Conservation (phyloP, 768 basidiomycete species). For the Russula sp. region DNA sequence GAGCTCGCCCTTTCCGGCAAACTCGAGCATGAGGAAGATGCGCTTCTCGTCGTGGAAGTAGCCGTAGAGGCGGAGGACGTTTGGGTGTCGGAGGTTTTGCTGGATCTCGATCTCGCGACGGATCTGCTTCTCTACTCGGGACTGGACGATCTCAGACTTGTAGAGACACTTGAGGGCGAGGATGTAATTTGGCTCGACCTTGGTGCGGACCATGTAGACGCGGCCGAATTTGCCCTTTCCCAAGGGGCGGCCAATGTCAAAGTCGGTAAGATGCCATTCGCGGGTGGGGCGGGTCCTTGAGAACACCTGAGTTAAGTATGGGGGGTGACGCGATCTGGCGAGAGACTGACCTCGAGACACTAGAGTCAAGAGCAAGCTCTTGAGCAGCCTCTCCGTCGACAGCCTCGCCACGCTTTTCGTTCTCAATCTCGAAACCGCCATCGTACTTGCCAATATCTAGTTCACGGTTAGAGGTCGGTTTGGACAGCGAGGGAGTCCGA, state of each 20-base stretch:
- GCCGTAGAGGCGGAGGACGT: slow-evolving; percentile 89
- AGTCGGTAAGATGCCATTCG: slow-evolving; percentile 78
- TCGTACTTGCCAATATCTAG: slow-evolving; percentile 89
- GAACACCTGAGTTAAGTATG: slow-evolving; percentile 7
- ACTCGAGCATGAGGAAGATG: slow-evolving; percentile 97
- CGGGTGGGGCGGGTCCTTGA: slow-evolving; percentile 61
- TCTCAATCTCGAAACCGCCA: slow-evolving; percentile 91
- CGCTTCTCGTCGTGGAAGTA: slow-evolving; percentile 98
- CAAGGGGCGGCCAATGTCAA: slow-evolving; percentile 91
- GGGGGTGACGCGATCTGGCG: neutral
- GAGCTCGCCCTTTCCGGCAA: slow-evolving; percentile 93
- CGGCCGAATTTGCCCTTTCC: slow-evolving; percentile 99
- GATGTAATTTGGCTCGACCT: slow-evolving; percentile 80
- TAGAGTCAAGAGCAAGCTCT: slow-evolving; percentile 80
- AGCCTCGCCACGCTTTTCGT: slow-evolving; percentile 67
- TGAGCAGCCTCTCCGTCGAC: slow-evolving; percentile 74
- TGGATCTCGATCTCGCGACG: slow-evolving; percentile 98
- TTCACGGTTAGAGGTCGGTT: slow-evolving; percentile 19
- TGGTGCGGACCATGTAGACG: slow-evolving; percentile 97
- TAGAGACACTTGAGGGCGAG: slow-evolving; percentile 95
- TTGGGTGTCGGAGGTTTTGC: slow-evolving; percentile 90
- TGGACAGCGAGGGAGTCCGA: slow-evolving; percentile 19
- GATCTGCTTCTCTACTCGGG: slow-evolving; percentile 93
- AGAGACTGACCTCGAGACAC: slow-evolving; percentile 51
- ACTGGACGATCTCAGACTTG: slow-evolving; percentile 91